phyloP scores from a whole-genome alignment of 2,329 filamentous ascomycete genomes.

The Cladophialophora yegresii region DNA sequence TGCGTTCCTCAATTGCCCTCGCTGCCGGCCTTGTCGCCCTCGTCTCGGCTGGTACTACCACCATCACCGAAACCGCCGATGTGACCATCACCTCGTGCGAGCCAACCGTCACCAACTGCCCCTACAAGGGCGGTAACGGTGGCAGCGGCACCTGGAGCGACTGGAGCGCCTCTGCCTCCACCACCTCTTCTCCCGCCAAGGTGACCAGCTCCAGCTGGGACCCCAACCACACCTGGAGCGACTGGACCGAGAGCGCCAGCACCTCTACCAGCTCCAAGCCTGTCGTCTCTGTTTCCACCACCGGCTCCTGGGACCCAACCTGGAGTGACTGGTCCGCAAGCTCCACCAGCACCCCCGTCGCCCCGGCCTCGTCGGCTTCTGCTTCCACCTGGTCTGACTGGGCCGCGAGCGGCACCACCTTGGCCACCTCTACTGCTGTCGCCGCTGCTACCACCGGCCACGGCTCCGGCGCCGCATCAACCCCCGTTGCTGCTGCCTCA shows the following conservation, averaged over 20 bases:
- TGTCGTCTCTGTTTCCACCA: conserved; percentile 2
- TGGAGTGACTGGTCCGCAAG: conserved; percentile 17
- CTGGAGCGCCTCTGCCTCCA: conserved; percentile 11
- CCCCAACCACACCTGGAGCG: conserved; percentile 14
- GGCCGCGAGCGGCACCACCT: conserved; percentile 27
- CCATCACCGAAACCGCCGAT: conserved; percentile 61
- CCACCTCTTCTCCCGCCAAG: conserved; percentile 6
- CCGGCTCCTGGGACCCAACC: conserved; percentile 8
- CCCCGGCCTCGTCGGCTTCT: not conserved
- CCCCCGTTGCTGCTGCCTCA: conserved; percentile 25
- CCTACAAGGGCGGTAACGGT: conserved; percentile 27
- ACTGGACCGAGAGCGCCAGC: conserved; percentile 15
- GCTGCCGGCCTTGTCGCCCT: conserved; percentile 43
- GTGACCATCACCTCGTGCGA: conserved; percentile 65
- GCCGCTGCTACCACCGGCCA: conserved; percentile 6
- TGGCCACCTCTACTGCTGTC: conserved; percentile 20
- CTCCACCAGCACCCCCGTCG: conserved; percentile 19
- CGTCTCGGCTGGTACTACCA: conserved; percentile 36
- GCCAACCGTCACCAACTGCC: conserved; percentile 63
- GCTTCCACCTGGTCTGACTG: conserved; percentile 28
- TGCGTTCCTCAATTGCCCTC: conserved; percentile 41
- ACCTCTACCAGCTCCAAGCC: conserved; percentile 12
- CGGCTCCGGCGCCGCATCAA: conserved; percentile 12
- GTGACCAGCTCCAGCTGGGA: conserved; percentile 1
- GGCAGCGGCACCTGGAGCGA: conserved; percentile 15